phyloP scores from a whole-genome alignment of 495 filamentous ascomycete genomes.

The Diplogelasinospora grovesii region DNA sequence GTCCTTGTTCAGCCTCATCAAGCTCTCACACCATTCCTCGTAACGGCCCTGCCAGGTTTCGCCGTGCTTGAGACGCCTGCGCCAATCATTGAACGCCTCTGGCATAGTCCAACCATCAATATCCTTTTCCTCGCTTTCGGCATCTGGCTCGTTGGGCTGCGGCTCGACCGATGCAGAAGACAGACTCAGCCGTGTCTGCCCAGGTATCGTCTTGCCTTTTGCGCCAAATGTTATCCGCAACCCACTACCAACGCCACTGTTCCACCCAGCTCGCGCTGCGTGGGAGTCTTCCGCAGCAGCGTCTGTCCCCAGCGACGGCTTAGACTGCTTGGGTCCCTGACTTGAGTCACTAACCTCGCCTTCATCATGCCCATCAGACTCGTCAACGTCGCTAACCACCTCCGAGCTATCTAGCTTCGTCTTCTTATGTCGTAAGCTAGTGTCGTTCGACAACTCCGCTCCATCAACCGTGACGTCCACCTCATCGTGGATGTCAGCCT shows the following conservation, averaged over 20 bases:
- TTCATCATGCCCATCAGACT: slow-evolving; percentile 21
- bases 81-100: slow-evolving; percentile 1
- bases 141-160: background rate
- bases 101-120: slow-evolving; percentile 9
- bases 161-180: slow-evolving; percentile 1
- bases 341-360: slow-evolving; percentile 29
- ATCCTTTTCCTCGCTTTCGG: background rate
- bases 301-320: background rate
- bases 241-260: slow-evolving; percentile 27
- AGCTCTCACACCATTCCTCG: slow-evolving; percentile 10
- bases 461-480: too few relatives aligned
- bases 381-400: background rate
- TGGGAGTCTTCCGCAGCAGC: background rate
- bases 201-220: slow-evolving; percentile 1
- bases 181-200: slow-evolving; percentile 1
- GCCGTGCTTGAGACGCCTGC: background rate
- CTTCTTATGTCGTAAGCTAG: slow-evolving; percentile 14
- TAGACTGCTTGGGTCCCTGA: slow-evolving; percentile 4
- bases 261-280: slow-evolving; percentile 26
- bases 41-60: slow-evolving; percentile 13
- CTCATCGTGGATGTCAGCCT: background rate
- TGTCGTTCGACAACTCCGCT: too few relatives aligned
- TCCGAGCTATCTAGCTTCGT: slow-evolving; percentile 12
- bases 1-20: slow-evolving; percentile 15
- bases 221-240: slow-evolving; percentile 23